These are phyloP conservation scores for Agaricus bisporus DNA, from an alignment of 768 basidiomycete species.

Conservation along the genomic window DNA sequence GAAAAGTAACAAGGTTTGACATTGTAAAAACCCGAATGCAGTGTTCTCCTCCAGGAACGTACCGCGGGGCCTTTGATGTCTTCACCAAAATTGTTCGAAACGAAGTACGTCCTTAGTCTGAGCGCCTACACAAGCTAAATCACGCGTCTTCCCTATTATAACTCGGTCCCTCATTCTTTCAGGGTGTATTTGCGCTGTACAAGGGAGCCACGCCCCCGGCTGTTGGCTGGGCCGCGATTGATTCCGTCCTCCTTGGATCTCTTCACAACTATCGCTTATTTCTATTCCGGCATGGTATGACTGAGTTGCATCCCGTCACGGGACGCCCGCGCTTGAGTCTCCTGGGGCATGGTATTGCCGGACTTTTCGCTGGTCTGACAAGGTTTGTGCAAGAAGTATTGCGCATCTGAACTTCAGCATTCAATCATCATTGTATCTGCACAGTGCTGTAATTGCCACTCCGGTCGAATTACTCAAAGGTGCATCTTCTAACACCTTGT, in stretches of 20 bases:
- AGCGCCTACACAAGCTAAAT: background rate
- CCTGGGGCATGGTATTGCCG: slow-evolving; percentile 59
- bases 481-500: slow-evolving; percentile 14
- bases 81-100: slow-evolving; percentile 49
- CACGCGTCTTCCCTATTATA: background rate
- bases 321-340: slow-evolving; percentile 50
- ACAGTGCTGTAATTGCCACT: slow-evolving; percentile 63
- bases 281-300: slow-evolving; percentile 44
- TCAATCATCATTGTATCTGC: slow-evolving; percentile 8
- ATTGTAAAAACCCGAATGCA: slow-evolving; percentile 71
- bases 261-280: slow-evolving; percentile 69
- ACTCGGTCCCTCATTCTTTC: background rate
- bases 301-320: slow-evolving; percentile 40
- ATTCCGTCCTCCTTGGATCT: slow-evolving; percentile 64
- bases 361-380: slow-evolving; percentile 63
- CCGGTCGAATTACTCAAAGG: slow-evolving; percentile 79
- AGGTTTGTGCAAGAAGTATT: slow-evolving; percentile 34
- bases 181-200: slow-evolving; percentile 64
- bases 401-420: background rate
- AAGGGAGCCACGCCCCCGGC: slow-evolving; percentile 72
- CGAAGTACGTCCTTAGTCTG: slow-evolving; percentile 37
- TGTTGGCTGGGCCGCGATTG: slow-evolving; percentile 68
- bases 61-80: slow-evolving; percentile 56
- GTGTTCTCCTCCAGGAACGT: slow-evolving; percentile 59
- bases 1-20: slow-evolving; percentile 44